Conservation (phyloP, 164 flowering plant species). For the Magnolia sinica region DNA sequence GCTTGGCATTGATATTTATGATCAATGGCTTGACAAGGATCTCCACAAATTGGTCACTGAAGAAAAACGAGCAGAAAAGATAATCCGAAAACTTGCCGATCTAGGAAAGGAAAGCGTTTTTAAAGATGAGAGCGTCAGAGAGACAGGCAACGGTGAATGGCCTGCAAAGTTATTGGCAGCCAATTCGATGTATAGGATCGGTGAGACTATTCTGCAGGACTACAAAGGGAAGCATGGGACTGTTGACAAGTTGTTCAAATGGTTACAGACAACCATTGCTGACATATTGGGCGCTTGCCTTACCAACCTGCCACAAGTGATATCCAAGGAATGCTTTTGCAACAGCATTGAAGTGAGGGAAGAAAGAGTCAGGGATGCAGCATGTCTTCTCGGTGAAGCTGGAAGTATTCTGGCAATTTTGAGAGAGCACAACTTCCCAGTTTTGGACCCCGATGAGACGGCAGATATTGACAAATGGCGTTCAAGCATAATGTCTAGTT, state of each 20-base stretch:
- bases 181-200: neutral
- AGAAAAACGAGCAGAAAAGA: neutral
- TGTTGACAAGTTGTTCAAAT: neutral
- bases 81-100: neutral
- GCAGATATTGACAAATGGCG: neutral
- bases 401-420: neutral
- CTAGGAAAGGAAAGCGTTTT: neutral
- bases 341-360: neutral
- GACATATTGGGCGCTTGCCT: neutral
- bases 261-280: neutral
- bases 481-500: no score
- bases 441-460: neutral
- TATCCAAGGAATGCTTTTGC: neutral
- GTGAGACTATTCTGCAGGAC: neutral
- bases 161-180: neutral
- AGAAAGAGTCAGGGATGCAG: neutral
- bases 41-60: neutral
- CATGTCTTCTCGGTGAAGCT: neutral
- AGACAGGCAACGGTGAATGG: neutral
- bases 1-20: neutral
- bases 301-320: neutral
- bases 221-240: neutral
- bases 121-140: neutral
- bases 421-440: neutral
- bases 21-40: conserved; percentile 1